Base-by-base conservation (phyloP, 345 rosid species). In the Microthlaspi erraticum region DNA sequence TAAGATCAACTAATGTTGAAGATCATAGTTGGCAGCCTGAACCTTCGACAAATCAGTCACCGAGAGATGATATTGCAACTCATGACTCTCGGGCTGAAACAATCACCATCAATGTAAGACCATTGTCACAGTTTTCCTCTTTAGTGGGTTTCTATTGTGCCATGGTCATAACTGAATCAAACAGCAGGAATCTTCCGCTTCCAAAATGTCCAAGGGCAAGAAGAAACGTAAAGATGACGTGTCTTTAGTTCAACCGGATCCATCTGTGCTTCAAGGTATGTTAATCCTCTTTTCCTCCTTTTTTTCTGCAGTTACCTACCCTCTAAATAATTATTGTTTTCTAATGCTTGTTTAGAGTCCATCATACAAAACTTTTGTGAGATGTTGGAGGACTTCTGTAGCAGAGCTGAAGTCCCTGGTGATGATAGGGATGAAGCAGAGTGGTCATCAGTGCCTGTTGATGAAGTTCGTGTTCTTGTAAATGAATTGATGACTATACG, bases 371-470 rank as follows among this genome's bases (percentile, higher is more conserved):
- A 74, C 78, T 92, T 94, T 78, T 80, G 84, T 78, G 92, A 88
- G 78, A 72, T 82, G 81, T 73, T 90, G 72, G 98, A 91, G 77
- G 98, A 87, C 65, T 82, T 94, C 66, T 89, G 90, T 73, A 71
- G 84, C 69, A 86, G 84, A 87, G 92, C 97, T 80, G 97, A 87
- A 82, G 71, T 88, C 79, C 76, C 79, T 64, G 79, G 79, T 80
- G 98, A 94, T 82, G 99, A 92, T 34, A 85, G 81, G 79, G 91
- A 86, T 71, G 99, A 89, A 74, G 75, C 84, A 68, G 99, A 89
- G 78, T 94, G 93, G 91, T 79, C 87, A 60, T 78, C 87, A 11
- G 53, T 91, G 77, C 87, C 99, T 70, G 65, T 79, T 64, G 78
- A 76, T 51, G 93, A 88, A 78, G 70, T 94, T 69, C 86, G 89